A percentile compares a stretch with the other conserved stretches of the same genome.
Conservation (phyloP, 768 basidiomycete genomes). For the Rubroboletus satanas region DNA sequence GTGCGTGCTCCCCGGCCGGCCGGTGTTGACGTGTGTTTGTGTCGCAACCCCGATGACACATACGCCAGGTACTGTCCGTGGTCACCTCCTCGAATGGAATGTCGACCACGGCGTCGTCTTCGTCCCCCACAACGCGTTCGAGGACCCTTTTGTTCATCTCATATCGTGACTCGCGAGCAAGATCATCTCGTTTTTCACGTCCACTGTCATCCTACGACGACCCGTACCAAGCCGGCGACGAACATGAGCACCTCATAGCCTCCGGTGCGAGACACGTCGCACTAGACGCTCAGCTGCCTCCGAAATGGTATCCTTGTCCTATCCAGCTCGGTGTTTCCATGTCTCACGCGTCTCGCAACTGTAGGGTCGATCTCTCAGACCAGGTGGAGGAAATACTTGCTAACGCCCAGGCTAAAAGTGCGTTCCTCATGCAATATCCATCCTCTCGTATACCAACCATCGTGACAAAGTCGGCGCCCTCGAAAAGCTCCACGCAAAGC, state of each 20-base stretch:
- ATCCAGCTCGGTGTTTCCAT: neutral
- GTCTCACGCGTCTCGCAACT: slow-evolving; percentile 16
- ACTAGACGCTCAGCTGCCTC: slow-evolving; percentile 65
- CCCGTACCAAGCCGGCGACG: slow-evolving; percentile 43
- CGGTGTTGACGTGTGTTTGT: slow-evolving; percentile 28
- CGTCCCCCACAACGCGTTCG: slow-evolving; percentile 65
- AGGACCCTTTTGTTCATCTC: slow-evolving; percentile 92
- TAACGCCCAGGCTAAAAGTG: slow-evolving; percentile 74
- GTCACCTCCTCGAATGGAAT: slow-evolving; percentile 31
- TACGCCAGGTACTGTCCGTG: slow-evolving; percentile 8
- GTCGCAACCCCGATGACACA: slow-evolving; percentile 10
- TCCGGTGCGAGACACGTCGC: slow-evolving; percentile 41
- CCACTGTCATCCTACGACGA: slow-evolving; percentile 44
- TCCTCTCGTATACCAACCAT: slow-evolving; percentile 14
- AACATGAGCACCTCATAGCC: slow-evolving; percentile 63
- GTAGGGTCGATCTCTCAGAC: slow-evolving; percentile 90
- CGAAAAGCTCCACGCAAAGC: slow-evolving; percentile 95
- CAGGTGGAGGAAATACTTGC: slow-evolving; percentile 79
- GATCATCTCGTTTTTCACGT: slow-evolving; percentile 39
- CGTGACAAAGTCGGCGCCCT: slow-evolving; percentile 65
- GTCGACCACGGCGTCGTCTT: slow-evolving; percentile 31
- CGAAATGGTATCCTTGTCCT: slow-evolving; percentile 63
- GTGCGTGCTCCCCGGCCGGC: neutral
- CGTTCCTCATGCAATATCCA: slow-evolving; percentile 25
- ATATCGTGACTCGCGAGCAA: slow-evolving; percentile 74